Percentiles rank a stretch among this genome's conserved stretches.
These are phyloP conservation scores for Steccherinum ochraceum DNA, from an alignment of 768 basidiomycete species.

Conservation along the genomic window DNA sequence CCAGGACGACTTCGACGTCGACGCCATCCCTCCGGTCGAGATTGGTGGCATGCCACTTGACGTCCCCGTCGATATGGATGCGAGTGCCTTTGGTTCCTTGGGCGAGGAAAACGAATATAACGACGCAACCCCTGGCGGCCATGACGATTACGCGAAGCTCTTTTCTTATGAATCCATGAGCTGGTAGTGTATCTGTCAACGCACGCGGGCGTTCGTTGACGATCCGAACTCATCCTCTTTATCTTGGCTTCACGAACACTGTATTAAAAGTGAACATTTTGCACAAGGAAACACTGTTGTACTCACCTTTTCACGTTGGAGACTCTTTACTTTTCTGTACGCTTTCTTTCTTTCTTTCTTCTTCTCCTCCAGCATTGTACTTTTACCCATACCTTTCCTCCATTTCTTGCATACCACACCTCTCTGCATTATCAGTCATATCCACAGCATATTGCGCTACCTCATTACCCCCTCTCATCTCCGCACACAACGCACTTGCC, in stretches of 20 bases:
- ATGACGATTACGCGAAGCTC: conserved; percentile 30
- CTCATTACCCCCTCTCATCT: not conserved
- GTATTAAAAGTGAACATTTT: conserved; percentile 10
- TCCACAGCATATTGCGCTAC: not conserved
- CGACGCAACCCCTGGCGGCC: conserved; percentile 20
- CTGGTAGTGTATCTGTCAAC: conserved; percentile 25
- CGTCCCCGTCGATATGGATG: conserved; percentile 7
- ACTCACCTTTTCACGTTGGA: conserved; percentile 9
- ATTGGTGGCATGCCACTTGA: conserved; percentile 37
- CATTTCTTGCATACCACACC: not conserved
- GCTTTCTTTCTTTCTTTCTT: conserved; percentile 4
- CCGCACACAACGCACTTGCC: conserved; percentile 4
- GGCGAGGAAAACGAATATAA: conserved; percentile 24
- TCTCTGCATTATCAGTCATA: not conserved
- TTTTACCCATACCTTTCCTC: conserved; percentile 1
- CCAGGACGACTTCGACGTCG: conserved; percentile 63
- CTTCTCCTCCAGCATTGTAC: conserved; percentile 4
- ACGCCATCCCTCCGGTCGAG: conserved; percentile 58
- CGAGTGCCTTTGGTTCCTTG: conserved; percentile 17
- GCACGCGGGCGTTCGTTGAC: conserved; percentile 27
- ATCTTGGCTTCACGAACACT: conserved; percentile 14
- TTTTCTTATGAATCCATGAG: conserved; percentile 32
- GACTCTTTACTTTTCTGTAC: conserved; percentile 2
- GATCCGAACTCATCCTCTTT: conserved; percentile 5
- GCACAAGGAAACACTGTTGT: conserved; percentile 11